A percentile compares a stretch with the other conserved stretches of the same genome.
These are phyloP conservation scores for Dactylellina haptotyla DNA, from an alignment of 2,329 filamentous ascomycete genomes.

Conservation along the genomic window DNA sequence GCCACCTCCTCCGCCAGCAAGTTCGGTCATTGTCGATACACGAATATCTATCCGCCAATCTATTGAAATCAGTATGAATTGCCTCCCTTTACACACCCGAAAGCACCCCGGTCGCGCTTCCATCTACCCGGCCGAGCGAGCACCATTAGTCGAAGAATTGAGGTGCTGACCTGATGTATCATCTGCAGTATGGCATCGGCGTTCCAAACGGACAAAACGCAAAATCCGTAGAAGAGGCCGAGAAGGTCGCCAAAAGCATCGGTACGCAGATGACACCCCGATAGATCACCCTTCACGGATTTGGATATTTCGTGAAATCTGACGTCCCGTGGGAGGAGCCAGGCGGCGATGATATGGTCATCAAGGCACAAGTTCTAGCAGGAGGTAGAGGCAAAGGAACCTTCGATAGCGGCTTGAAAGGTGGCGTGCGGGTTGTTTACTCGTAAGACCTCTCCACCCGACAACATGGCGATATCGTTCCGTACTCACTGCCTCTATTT, in stretches of 20 bases:
- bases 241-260: constrained; percentile 88
- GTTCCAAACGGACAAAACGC: constrained; percentile 91
- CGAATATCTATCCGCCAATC: constrained; percentile 95
- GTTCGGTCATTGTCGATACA: constrained; percentile 92
- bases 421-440: constrained; percentile 98
- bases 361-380: constrained; percentile 98
- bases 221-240: constrained; percentile 83
- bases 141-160: constrained; percentile 13
- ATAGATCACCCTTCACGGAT: constrained; percentile 46
- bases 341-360: constrained; percentile 89
- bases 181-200: constrained; percentile 88
- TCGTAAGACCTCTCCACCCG: constrained; percentile 68
- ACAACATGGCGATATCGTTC: background rate
- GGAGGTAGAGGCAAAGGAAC: constrained; percentile 97
- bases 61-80: constrained; percentile 74
- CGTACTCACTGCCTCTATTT: constrained; percentile 46
- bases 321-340: no score
- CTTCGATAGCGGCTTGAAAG: constrained; percentile 98
- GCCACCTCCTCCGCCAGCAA: constrained; percentile 73
- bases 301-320: constrained; percentile 45
- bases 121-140: constrained; percentile 55
- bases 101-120: constrained; percentile 14
- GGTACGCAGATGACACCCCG: constrained; percentile 65
- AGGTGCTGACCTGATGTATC: background rate
- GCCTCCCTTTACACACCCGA: constrained; percentile 20